These are phyloP conservation scores for Exophiala spinifera DNA, from an alignment of 2,329 filamentous ascomycete species.

Conservation along the genomic window DNA sequence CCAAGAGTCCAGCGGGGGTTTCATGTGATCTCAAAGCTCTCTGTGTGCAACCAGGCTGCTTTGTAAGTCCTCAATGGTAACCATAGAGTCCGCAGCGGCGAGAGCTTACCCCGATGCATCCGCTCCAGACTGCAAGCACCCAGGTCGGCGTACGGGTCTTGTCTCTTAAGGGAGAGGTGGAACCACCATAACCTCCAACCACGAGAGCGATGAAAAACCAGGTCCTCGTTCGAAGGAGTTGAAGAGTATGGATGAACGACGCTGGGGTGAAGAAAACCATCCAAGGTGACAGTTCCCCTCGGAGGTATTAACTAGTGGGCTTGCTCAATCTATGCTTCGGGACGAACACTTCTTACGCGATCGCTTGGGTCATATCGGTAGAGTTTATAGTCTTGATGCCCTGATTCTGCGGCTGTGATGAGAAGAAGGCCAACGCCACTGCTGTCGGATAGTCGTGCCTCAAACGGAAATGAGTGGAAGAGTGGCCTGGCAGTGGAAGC, in stretches of 20 bases:
- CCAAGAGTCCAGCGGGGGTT: constrained; percentile 7
- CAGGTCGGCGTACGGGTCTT: too few relatives aligned
- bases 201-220: constrained; percentile 44
- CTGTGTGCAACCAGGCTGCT: background rate
- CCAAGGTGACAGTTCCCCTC: constrained; percentile 36
- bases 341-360: constrained; percentile 10
- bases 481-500: too few relatives aligned
- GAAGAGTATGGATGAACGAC: constrained; percentile 30
- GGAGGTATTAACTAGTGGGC: constrained; percentile 25
- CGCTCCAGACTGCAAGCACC: constrained; percentile 30
- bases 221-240: constrained; percentile 37
- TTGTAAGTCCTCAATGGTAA: background rate
- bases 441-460: too few relatives aligned
- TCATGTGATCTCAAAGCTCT: constrained; percentile 29
- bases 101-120: constrained; percentile 32
- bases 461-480: too few relatives aligned
- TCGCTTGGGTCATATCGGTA: constrained; percentile 36
- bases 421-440: too few relatives aligned
- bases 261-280: constrained; percentile 34
- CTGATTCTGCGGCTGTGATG: too few relatives aligned
- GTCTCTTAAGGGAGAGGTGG: background rate
- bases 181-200: constrained; percentile 31
- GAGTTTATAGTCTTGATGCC: constrained; percentile 2
- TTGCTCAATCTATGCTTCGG: too few relatives aligned
- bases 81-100: background rate